Conservation (phyloP, 805 yeast genomes). For the Saccharomycopsis guyanensis region DNA sequence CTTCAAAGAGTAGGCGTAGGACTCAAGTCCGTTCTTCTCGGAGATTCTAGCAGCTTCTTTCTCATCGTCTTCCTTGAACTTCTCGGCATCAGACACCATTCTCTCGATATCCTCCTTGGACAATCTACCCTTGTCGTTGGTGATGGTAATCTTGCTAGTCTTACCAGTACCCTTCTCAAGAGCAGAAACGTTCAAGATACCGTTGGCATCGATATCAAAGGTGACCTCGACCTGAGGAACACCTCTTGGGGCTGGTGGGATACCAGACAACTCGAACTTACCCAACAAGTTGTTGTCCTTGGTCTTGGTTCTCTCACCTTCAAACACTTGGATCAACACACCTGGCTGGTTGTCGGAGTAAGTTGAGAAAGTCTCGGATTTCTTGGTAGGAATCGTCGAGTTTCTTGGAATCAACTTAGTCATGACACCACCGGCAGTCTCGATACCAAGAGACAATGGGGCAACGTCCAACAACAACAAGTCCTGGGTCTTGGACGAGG, state of each 20-base stretch:
- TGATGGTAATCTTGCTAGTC: slow-evolving; percentile 92
- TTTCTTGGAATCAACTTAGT: slow-evolving; percentile 95
- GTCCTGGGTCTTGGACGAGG: slow-evolving; percentile 94
- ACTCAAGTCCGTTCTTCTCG: slow-evolving; percentile 93
- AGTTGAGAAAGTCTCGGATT: slow-evolving; percentile 94
- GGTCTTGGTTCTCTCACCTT: slow-evolving; percentile 97
- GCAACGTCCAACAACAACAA: slow-evolving; percentile 92
- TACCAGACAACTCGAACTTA: slow-evolving; percentile 93
- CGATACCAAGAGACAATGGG: slow-evolving; percentile 95
- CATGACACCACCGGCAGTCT: slow-evolving; percentile 99
- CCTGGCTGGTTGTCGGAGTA: slow-evolving; percentile 98
- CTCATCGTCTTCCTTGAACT: slow-evolving; percentile 94
- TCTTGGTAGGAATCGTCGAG: slow-evolving; percentile 95
- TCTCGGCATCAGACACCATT: slow-evolving; percentile 97
- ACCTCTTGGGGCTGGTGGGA: slow-evolving; percentile 99
- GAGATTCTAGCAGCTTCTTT: slow-evolving; percentile 87
- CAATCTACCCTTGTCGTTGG: slow-evolving; percentile 97
- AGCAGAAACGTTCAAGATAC: slow-evolving; percentile 93
- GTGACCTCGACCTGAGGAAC: slow-evolving; percentile 97
- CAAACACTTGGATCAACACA: slow-evolving; percentile 93
- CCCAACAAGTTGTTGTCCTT: slow-evolving; percentile 95
- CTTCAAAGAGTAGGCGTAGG: slow-evolving; percentile 91
- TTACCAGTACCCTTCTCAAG: slow-evolving; percentile 98
- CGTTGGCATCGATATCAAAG: slow-evolving; percentile 94
- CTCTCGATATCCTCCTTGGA: slow-evolving; percentile 96